Evolutionary conservation across 208 protist species (phyloP).

Genomic region (Herpetomonas tarakana): DNA sequence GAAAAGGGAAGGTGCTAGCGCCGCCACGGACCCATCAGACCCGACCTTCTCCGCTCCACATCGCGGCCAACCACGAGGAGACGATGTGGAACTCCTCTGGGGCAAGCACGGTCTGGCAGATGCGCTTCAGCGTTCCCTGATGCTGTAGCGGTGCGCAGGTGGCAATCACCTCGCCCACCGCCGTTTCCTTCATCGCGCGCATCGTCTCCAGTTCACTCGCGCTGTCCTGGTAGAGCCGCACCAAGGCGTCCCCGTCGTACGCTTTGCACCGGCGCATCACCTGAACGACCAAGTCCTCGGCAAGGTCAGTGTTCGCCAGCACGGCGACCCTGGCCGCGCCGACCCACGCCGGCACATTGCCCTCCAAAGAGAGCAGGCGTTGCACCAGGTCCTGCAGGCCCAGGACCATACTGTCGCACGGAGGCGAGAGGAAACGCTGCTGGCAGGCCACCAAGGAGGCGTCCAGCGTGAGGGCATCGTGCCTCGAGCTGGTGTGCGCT

Average conservation of each 20-base stretch:
- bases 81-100: conserved; percentile 47
- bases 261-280: conserved; percentile 52
- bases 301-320: conserved; percentile 25
- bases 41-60: no score
- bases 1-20: no score
- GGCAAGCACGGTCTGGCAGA: conserved; percentile 47
- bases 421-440: conserved; percentile 36
- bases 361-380: conserved; percentile 39
- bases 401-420: conserved; percentile 23
- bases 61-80: conserved; percentile 40
- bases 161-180: conserved; percentile 44
- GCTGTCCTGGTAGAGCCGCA: conserved; percentile 27
- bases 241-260: conserved; percentile 45
- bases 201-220: conserved; percentile 68
- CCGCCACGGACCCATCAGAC: no score
- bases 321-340: conserved; percentile 44
- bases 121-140: conserved; percentile 17
- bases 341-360: conserved; percentile 55
- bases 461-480: conserved; percentile 41
- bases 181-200: conserved; percentile 32
- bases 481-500: conserved; percentile 19
- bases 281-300: conserved; percentile 64
- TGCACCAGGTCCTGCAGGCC: conserved; percentile 61
- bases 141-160: conserved; percentile 26
- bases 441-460: conserved; percentile 44